These are phyloP conservation scores for Protomyces lactucae-debilis DNA, from an alignment of 1,139 yeast species.

Conservation along the genomic window DNA sequence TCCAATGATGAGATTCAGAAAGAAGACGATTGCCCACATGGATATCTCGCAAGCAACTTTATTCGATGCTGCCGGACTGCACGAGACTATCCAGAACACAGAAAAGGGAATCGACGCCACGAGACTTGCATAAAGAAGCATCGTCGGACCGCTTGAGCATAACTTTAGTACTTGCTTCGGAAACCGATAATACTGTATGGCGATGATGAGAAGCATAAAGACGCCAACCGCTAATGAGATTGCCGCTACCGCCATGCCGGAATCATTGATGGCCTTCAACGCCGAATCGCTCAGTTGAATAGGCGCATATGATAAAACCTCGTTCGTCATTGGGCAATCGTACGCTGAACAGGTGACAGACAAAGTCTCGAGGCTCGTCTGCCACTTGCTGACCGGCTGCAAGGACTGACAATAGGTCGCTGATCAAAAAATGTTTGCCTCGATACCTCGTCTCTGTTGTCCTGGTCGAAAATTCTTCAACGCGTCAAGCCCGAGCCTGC, in stretches of 20 bases:
- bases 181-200: not conserved
- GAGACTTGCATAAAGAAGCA: not conserved
- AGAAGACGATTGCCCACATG: conserved; percentile 6
- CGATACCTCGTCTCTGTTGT: no score
- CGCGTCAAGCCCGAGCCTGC: no score
- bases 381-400: no score
- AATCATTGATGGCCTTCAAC: conserved; percentile 25
- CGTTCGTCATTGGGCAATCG: no score
- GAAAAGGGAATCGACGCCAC: conserved; percentile 3
- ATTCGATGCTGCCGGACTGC: not conserved
- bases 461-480: no score
- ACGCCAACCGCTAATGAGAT: not conserved
- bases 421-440: no score
- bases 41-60: not conserved
- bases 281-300: not conserved
- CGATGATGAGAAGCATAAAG: not conserved
- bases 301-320: no score
- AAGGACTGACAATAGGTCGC: no score
- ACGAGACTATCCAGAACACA: conserved; percentile 1
- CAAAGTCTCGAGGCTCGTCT: no score
- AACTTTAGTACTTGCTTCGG: not conserved
- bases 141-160: not conserved
- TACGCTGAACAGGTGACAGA: no score
- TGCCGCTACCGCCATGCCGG: conserved; percentile 2
- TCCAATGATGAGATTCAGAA: conserved; percentile 6